Evolutionary conservation across 306 rosid genomes (phyloP).

Genomic region (Vicia sativa): DNA sequence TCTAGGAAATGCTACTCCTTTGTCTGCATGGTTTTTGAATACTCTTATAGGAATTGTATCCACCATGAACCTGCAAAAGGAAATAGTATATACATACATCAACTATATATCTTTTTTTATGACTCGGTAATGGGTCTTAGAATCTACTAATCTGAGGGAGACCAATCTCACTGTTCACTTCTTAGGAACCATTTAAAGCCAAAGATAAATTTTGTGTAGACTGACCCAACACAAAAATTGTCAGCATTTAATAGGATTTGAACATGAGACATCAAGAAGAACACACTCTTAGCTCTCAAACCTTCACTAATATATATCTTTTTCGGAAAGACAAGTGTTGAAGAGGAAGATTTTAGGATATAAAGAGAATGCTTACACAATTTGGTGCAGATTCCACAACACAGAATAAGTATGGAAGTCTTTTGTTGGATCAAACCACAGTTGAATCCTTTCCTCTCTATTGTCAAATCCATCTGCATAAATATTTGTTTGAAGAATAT

Average conservation of each 20-base stretch:
- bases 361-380: slow-evolving; percentile 62
- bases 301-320: too few species aligned
- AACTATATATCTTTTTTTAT: background rate
- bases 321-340: background rate
- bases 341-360: background rate
- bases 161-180: too few species aligned
- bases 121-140: background rate
- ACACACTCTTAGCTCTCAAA: too few species aligned
- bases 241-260: too few species aligned
- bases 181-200: too few species aligned
- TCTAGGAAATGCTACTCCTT: slow-evolving; percentile 79
- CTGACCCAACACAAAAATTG: too few species aligned
- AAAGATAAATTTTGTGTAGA: too few species aligned
- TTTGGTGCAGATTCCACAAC: slow-evolving; percentile 84
- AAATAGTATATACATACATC: background rate
- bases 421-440: slow-evolving; percentile 94
- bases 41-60: slow-evolving; percentile 83
- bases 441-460: slow-evolving; percentile 82
- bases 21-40: slow-evolving; percentile 85
- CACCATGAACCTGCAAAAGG: slow-evolving; percentile 68
- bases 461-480: slow-evolving; percentile 73
- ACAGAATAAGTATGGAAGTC: slow-evolving; percentile 88
- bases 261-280: too few species aligned
- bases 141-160: too few species aligned
- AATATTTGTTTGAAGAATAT: slow-evolving; percentile 78